Evolutionary conservation across 2,329 filamentous ascomycete genomes (phyloP).

Genomic region (Neonectria faginata): DNA sequence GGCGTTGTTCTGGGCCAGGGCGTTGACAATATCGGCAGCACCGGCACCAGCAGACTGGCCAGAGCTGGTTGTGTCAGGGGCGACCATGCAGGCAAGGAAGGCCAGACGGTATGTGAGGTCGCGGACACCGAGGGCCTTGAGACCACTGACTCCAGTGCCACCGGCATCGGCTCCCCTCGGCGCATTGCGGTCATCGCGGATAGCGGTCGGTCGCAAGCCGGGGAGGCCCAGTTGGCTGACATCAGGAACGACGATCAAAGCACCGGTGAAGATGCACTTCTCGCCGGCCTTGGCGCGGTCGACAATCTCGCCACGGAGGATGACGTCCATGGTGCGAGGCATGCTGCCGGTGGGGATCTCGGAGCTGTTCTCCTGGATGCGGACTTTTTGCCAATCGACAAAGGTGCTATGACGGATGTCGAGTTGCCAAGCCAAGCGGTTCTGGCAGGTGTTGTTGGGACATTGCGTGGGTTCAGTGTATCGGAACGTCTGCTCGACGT

Average conservation of each 20-base stretch:
- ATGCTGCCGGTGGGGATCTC: conserved; percentile 99
- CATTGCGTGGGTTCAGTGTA: conserved; percentile 98
- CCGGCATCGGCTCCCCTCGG: conserved; percentile 82
- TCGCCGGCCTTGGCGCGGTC: conserved; percentile 97
- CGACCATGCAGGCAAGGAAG: conserved; percentile 98
- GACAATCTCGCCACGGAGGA: conserved; percentile 95
- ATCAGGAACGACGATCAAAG: conserved; percentile 95
- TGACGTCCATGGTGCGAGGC: conserved; percentile 97
- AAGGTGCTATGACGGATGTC: conserved; percentile 98
- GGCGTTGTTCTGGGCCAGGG: conserved; percentile 73
- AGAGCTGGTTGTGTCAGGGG: conserved; percentile 84
- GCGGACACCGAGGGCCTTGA: conserved; percentile 92
- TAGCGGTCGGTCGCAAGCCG: conserved; percentile 83
- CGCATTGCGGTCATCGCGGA: conserved; percentile 82
- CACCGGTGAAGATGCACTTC: conserved; percentile 97
- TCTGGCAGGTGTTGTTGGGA: conserved; percentile 87
- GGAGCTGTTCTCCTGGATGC: conserved; percentile 97
- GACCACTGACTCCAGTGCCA: conserved; percentile 84
- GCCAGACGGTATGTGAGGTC: conserved; percentile 95
- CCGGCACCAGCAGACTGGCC: conserved; percentile 74
- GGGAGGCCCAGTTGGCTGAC: conserved; percentile 94
- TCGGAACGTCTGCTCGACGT: conserved; percentile 96
- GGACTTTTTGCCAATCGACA: conserved; percentile 98
- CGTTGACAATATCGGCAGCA: conserved; percentile 85
- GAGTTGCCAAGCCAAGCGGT: conserved; percentile 93